Evolutionary conservation across 495 filamentous ascomycete genomes (phyloP).

Genomic region (Podospora pseudoanserina): DNA sequence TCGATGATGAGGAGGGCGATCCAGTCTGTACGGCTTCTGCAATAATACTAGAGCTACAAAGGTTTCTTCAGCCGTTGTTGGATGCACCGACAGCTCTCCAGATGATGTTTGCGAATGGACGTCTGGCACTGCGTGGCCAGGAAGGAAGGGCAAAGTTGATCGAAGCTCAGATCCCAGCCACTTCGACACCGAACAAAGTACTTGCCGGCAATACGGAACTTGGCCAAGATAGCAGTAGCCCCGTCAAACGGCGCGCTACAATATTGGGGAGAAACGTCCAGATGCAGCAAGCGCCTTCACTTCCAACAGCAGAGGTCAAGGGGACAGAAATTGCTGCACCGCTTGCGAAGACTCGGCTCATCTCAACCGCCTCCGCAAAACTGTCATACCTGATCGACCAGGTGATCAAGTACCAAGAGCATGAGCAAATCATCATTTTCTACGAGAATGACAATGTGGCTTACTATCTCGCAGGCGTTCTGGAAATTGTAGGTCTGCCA

Average conservation of each 20-base stretch:
- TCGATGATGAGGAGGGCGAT: constrained; percentile 45
- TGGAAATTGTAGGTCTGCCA: constrained; percentile 56
- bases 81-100: constrained; percentile 37
- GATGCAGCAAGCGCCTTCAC: background rate
- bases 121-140: constrained; percentile 33
- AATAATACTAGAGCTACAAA: constrained; percentile 40
- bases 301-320: background rate
- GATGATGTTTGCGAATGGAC: constrained; percentile 36
- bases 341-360: constrained; percentile 58
- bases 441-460: constrained; percentile 86
- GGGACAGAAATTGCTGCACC: constrained; percentile 40
- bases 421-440: constrained; percentile 88
- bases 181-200: background rate
- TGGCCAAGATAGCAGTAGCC: constrained; percentile 31
- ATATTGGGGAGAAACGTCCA: constrained; percentile 16
- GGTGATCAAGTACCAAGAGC: constrained; percentile 59
- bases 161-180: constrained; percentile 14
- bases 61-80: constrained; percentile 35
- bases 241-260: constrained; percentile 27
- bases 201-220: constrained; percentile 42
- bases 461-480: constrained; percentile 73
- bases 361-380: constrained; percentile 83
- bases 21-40: constrained; percentile 40
- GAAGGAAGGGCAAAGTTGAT: constrained; percentile 32
- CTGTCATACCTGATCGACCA: constrained; percentile 78